Evolutionary conservation across 345 rosid species (phyloP), one percentile per base, ranked within the genome.

Genomic region (Citrus hindsii): DNA sequence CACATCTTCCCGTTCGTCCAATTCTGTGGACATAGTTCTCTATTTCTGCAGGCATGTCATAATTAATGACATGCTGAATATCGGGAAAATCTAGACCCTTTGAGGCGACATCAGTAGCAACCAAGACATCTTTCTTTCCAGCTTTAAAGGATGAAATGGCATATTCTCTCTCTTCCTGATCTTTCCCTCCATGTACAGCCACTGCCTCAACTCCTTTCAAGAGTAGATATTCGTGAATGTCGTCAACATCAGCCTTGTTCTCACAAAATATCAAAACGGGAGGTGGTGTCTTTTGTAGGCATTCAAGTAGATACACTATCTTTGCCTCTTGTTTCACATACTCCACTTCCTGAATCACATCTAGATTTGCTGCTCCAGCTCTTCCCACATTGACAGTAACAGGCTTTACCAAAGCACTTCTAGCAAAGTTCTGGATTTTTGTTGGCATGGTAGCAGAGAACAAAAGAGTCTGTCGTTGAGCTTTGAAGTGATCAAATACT

Each of bases 391-490:
- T 93, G 28, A 93, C 98, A 1, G 86, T 90, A 71, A 95, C 91
- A 7, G 98, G 98, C 80, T 91, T 93, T 70, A 93, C 98, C 77
- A 93, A 78, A 60, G 98, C 97, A 82, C 96, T 95, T 77, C 92
- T 87, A 25, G 97, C 98, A 81, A 95, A 93, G 82, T 89, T 91
- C 76, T 95, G 98, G 76, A 95, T 95, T 77, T 95, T 93, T 61
- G 97, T 87, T 9, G 98, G 99, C 99, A 95, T 95, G 12, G 99
- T 95, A 19, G 97, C 98, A 71, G 98, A 95, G 80, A 93, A 95
- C 40, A 92, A 81, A 80, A 93, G 98, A 18, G 98, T 95, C 78
- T 95, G 97, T 75, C 98, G 86, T 71, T 95, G 98, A 74, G 97
- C 93, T 81, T 93, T 95, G 60, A 95, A 92, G 81, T 93, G 93